Conservation (phyloP, 805 yeast species). For the Brettanomyces custersianus region DNA sequence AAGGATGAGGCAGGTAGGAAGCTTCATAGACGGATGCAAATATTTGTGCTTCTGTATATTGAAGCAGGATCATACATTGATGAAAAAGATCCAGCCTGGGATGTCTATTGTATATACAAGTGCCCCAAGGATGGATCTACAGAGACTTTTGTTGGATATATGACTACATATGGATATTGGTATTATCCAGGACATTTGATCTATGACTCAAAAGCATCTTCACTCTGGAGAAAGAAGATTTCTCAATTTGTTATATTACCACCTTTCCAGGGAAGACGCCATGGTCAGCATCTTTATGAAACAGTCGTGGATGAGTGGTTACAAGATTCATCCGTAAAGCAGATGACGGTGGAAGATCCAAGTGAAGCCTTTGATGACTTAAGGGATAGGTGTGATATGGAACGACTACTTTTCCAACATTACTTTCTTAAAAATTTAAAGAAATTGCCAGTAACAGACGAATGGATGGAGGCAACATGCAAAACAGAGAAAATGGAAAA, state of each 20-base stretch:
- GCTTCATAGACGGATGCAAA: slow-evolving; percentile 63
- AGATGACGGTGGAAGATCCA: slow-evolving; percentile 90
- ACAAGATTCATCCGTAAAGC: slow-evolving; percentile 42
- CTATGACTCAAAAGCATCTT: slow-evolving; percentile 29
- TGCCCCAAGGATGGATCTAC: slow-evolving; percentile 24
- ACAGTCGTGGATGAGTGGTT: slow-evolving; percentile 48
- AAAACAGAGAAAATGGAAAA: slow-evolving; percentile 50
- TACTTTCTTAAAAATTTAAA: slow-evolving; percentile 22
- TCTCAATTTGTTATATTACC: slow-evolving; percentile 85
- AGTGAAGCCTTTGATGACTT: slow-evolving; percentile 86
- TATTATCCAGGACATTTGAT: slow-evolving; percentile 45
- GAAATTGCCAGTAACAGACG: slow-evolving; percentile 16
- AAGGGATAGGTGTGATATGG: slow-evolving; percentile 74
- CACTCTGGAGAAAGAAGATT: slow-evolving; percentile 54
- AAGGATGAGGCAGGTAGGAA: slow-evolving; percentile 32
- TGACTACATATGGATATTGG: slow-evolving; percentile 81
- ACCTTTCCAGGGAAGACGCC: slow-evolving; percentile 63
- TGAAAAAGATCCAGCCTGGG: slow-evolving; percentile 70
- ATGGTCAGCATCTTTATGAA: slow-evolving; percentile 63
- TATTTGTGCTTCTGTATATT: slow-evolving; percentile 73
- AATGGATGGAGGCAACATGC: slow-evolving; percentile 35
- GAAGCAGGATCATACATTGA: slow-evolving; percentile 94
- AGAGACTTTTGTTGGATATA: slow-evolving; percentile 60
- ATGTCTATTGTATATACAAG: slow-evolving; percentile 48
- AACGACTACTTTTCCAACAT: slow-evolving; percentile 31